Conservation (phyloP, 805 yeast genomes). For the Monosporozyma siamensis region DNA sequence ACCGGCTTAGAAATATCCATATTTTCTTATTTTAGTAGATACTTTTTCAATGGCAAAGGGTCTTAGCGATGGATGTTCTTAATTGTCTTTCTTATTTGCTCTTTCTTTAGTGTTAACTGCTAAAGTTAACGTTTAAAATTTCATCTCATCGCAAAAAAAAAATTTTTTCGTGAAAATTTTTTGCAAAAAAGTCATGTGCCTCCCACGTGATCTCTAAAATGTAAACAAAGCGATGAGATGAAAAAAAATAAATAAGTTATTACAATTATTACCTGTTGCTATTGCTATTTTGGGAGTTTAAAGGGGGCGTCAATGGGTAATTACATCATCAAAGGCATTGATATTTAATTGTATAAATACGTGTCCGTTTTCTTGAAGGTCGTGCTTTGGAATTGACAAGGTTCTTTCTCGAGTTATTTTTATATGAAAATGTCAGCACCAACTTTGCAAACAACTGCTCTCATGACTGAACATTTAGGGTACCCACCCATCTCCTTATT, state of each 20-base stretch:
- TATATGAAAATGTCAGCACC: slow-evolving; percentile 28
- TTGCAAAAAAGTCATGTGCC: not conserved
- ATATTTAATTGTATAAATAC: no score
- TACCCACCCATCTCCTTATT: slow-evolving; percentile 73
- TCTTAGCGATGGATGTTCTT: not conserved
- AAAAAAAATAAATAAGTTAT: not conserved
- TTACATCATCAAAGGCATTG: no score
- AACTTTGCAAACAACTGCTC: slow-evolving; percentile 34
- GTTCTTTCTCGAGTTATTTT: no score
- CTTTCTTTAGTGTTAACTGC: not conserved
- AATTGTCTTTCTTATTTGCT: not conserved
- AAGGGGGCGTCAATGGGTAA: no score
- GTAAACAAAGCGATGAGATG: not conserved
- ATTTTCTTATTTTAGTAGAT: not conserved
- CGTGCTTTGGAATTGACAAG: no score
- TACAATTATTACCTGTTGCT: no score
- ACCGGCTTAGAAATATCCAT: slow-evolving; percentile 98
- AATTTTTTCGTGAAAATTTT: slow-evolving; percentile 1
- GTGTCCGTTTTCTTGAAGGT: no score
- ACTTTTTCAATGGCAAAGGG: no score
- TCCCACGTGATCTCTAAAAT: not conserved
- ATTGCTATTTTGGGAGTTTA: no score
- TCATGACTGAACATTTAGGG: slow-evolving; percentile 80
- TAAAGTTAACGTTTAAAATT: not conserved
- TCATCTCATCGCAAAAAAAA: slow-evolving; percentile 3